Percentiles rank a stretch among this genome's conserved stretches.
Conservation (phyloP, 2,329 filamentous ascomycete genomes). For the Fusarium camptoceras region DNA sequence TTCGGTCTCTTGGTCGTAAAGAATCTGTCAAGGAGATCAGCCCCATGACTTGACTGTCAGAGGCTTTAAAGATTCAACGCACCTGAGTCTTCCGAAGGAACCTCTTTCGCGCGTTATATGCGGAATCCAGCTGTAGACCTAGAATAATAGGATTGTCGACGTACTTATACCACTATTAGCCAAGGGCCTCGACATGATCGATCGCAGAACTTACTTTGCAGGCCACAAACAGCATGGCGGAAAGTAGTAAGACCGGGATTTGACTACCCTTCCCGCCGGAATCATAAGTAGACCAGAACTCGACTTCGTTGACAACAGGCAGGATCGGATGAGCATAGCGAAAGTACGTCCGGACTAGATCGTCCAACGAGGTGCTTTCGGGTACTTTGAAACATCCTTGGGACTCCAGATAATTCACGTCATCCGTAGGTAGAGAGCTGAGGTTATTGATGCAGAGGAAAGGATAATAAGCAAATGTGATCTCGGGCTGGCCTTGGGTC, state of each 20-base stretch:
- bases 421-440: not conserved
- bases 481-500: not conserved
- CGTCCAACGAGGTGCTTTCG: not conserved
- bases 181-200: accelerated
- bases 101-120: not conserved
- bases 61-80: not conserved
- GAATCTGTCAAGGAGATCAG: too few species aligned
- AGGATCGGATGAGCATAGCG: constrained; percentile 3
- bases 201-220: not conserved
- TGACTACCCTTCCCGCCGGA: not conserved
- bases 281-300: constrained; percentile 1
- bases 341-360: not conserved
- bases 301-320: not conserved
- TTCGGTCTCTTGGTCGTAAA: not conserved
- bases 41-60: too few species aligned
- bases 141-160: not conserved
- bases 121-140: not conserved
- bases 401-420: not conserved
- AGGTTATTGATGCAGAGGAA: not conserved
- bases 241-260: not conserved
- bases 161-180: not conserved
- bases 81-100: not conserved
- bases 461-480: not conserved
- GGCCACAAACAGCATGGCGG: not conserved
- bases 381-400: not conserved